Percentiles rank a stretch among this genome's conserved stretches.
phyloP scores from a whole-genome alignment of 2,329 filamentous ascomycete genomes.

The Ceratocystiopsis brevicomis region DNA sequence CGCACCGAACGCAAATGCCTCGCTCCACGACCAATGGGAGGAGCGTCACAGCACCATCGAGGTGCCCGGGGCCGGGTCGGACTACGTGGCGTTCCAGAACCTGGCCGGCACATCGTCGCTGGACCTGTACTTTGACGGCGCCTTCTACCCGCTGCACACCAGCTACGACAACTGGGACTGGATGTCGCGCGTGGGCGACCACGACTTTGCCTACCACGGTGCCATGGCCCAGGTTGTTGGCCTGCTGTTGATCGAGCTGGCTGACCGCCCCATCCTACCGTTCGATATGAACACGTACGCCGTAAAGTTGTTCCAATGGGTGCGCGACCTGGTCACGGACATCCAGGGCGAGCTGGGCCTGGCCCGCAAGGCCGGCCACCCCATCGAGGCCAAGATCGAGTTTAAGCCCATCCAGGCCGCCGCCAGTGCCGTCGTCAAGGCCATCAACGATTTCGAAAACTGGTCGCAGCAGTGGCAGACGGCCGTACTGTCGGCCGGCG shows the following conservation, averaged over 20 bases:
- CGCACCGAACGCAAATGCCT: constrained; percentile 54
- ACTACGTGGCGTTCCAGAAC: constrained; percentile 80
- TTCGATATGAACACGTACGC: constrained; percentile 66
- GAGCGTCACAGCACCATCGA: constrained; percentile 39
- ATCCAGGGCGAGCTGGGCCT: constrained; percentile 26
- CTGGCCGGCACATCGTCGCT: constrained; percentile 77
- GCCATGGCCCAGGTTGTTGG: constrained; percentile 62
- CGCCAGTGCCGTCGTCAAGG: constrained; percentile 36
- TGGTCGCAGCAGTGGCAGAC: constrained; percentile 68
- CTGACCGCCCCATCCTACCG: constrained; percentile 63
- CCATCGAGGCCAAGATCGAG: constrained; percentile 22
- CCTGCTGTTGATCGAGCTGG: constrained; percentile 67
- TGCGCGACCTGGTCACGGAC: constrained; percentile 13
- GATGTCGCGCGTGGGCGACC: constrained; percentile 66
- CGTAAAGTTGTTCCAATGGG: constrained; percentile 44
- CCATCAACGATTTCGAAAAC: constrained; percentile 45
- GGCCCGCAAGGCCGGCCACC: constrained; percentile 23
- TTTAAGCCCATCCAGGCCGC: constrained; percentile 44
- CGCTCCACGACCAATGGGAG: constrained; percentile 63
- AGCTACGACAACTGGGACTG: constrained; percentile 83
- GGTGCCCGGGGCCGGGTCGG: constrained; percentile 54
- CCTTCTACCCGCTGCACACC: constrained; percentile 44
- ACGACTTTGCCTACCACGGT: constrained; percentile 63
- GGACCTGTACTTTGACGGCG: constrained; percentile 52
- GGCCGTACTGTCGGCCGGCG: constrained; percentile 48